Evolutionary conservation across 1,139 yeast species (phyloP).

Genomic region (Pichia norvegensis): DNA sequence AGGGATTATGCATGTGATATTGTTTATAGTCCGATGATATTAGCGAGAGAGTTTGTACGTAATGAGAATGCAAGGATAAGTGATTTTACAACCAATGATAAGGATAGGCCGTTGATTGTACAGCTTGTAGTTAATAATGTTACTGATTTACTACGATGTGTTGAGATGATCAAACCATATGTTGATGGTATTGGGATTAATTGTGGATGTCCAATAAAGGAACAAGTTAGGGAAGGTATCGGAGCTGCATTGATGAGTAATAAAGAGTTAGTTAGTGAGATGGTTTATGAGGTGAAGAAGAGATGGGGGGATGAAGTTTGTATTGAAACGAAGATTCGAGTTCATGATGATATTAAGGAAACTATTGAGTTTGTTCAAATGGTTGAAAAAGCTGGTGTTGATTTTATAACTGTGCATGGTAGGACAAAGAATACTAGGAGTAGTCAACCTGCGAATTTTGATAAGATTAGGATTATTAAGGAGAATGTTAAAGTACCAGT

Average conservation of each 20-base stretch:
- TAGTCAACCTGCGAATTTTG: slow-evolving; percentile 72
- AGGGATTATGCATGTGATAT: slow-evolving; percentile 72
- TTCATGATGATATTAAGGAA: slow-evolving; percentile 65
- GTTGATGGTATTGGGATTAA: slow-evolving; percentile 92
- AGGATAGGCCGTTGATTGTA: slow-evolving; percentile 68
- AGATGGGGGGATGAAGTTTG: slow-evolving; percentile 63
- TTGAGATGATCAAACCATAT: slow-evolving; percentile 80
- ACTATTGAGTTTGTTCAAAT: slow-evolving; percentile 65
- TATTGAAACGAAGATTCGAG: slow-evolving; percentile 85
- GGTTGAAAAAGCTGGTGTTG: slow-evolving; percentile 85
- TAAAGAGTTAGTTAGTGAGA: slow-evolving; percentile 69
- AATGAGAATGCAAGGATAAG: slow-evolving; percentile 71
- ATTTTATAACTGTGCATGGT: slow-evolving; percentile 91
- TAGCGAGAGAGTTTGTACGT: slow-evolving; percentile 90
- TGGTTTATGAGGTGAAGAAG: slow-evolving; percentile 77
- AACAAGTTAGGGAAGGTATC: slow-evolving; percentile 90
- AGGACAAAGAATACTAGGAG: slow-evolving; percentile 80
- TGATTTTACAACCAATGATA: slow-evolving; percentile 72
- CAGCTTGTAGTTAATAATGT: slow-evolving; percentile 91
- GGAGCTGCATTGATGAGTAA: slow-evolving; percentile 92
- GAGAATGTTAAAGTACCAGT: slow-evolving; percentile 65
- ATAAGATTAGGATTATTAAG: slow-evolving; percentile 66
- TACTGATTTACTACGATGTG: slow-evolving; percentile 74
- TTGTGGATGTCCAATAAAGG: slow-evolving; percentile 96
- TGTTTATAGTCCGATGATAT: slow-evolving; percentile 91